Percentiles rank a stretch among this genome's conserved stretches.
phyloP scores from a whole-genome alignment of 164 flowering plant genomes.

The Paratinospora sagittata region DNA sequence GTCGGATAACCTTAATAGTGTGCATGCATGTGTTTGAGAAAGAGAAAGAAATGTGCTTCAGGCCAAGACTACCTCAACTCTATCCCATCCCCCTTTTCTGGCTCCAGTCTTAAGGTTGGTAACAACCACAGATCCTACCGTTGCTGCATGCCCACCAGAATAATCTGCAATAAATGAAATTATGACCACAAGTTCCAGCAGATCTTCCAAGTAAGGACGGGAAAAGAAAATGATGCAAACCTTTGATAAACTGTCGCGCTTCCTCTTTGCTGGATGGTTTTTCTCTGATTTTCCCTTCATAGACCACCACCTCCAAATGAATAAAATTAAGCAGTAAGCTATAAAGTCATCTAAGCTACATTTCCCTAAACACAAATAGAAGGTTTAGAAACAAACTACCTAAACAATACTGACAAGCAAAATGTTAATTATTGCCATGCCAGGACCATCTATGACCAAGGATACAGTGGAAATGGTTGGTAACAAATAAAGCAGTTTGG shows the following conservation, averaged over 20 bases:
- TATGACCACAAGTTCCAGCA: conserved; percentile 5
- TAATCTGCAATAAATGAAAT: conserved; percentile 43
- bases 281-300: conserved; percentile 81
- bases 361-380: background rate
- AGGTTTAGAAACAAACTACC: background rate
- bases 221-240: conserved; percentile 23
- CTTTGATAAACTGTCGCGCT: conserved; percentile 73
- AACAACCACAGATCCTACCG: conserved; percentile 75
- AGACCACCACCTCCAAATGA: conserved; percentile 86
- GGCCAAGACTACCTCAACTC: conserved; percentile 68
- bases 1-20: too few relatives aligned
- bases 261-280: conserved; percentile 86
- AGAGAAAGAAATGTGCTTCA: background rate
- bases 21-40: background rate
- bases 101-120: conserved; percentile 70
- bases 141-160: conserved; percentile 69
- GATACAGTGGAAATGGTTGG: conserved; percentile 19
- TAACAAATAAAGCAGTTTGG: conserved; percentile 6
- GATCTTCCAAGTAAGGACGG: background rate
- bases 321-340: conserved; percentile 17
- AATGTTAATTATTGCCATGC: conserved; percentile 6
- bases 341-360: background rate
- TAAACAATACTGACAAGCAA: background rate
- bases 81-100: conserved; percentile 73
- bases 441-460: conserved; percentile 26